Percentiles rank a stretch among this genome's conserved stretches.
Conservation (phyloP, 768 basidiomycete species). For the Macrolepiota albuminosa region DNA sequence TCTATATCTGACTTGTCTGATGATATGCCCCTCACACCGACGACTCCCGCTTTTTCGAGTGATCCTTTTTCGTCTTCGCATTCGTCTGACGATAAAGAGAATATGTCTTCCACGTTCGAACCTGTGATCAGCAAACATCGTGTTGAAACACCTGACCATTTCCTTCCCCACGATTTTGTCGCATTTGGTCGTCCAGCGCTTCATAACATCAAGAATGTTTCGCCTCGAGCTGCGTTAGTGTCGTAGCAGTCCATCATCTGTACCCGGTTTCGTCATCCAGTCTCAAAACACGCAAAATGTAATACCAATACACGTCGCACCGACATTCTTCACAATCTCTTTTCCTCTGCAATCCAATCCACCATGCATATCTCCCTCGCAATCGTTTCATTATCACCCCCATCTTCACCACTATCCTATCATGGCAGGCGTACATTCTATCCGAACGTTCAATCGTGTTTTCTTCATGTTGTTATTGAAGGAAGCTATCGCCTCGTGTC, state of each 20-base stretch:
- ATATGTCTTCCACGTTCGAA: conserved; percentile 65
- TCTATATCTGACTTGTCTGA: conserved; percentile 73
- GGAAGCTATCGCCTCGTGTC: conserved; percentile 21
- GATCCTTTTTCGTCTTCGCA: conserved; percentile 46
- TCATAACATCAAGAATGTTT: conserved; percentile 70
- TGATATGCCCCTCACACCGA: conserved; percentile 80
- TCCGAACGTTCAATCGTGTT: conserved; percentile 27
- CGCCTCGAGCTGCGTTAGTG: conserved; percentile 54
- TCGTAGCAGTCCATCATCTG: conserved; percentile 43
- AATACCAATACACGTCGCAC: conserved; percentile 67
- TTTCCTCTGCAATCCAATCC: conserved; percentile 61
- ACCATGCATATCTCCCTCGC: conserved; percentile 64
- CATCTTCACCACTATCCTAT: conserved; percentile 41
- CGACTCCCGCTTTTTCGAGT: conserved; percentile 63
- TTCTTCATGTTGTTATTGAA: conserved; percentile 23
- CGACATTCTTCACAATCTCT: conserved; percentile 57
- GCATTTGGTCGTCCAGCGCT: conserved; percentile 73
- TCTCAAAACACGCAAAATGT: conserved; percentile 75
- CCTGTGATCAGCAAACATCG: conserved; percentile 68
- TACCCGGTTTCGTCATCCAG: conserved; percentile 35
- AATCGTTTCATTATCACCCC: conserved; percentile 44
- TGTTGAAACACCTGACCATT: conserved; percentile 67
- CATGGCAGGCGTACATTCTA: conserved; percentile 47
- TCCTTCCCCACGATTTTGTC: conserved; percentile 78
- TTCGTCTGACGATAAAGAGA: conserved; percentile 78